These are phyloP conservation scores for Radiomyces spectabilis DNA, from an alignment of 192 early-diverging fungal genomes.

Conservation along the genomic window DNA sequence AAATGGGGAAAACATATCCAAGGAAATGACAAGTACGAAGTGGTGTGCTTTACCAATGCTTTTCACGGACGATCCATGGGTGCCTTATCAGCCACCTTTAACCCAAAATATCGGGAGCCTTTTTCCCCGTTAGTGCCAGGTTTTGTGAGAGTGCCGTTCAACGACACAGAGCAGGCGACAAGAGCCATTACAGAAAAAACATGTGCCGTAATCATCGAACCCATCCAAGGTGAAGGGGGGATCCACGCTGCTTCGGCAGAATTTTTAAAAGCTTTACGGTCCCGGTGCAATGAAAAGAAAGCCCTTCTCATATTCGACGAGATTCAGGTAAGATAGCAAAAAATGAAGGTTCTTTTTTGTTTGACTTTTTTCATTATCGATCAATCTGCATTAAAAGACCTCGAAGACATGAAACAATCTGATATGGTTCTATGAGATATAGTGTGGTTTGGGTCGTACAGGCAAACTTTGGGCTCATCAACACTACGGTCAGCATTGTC, in stretches of 20 bases:
- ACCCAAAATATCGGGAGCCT: constrained; percentile 86
- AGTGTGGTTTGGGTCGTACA: constrained; percentile 84
- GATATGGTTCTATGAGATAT: too few relatives aligned
- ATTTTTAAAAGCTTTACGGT: constrained; percentile 71
- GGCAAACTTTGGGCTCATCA: constrained; percentile 84
- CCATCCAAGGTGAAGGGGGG: constrained; percentile 94
- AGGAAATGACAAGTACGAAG: constrained; percentile 47
- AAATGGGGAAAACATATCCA: constrained; percentile 68
- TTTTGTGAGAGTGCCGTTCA: constrained; percentile 61
- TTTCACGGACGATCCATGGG: constrained; percentile 96
- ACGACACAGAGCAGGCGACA: constrained; percentile 55
- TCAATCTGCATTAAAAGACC: too few relatives aligned
- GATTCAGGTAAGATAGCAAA: constrained; percentile 54
- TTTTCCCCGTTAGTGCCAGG: constrained; percentile 85
- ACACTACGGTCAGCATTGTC: constrained; percentile 48
- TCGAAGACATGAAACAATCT: too few relatives aligned
- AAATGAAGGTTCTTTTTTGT: background rate
- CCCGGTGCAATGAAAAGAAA: constrained; percentile 72
- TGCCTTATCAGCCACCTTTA: constrained; percentile 83
- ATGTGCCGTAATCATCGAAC: constrained; percentile 90
- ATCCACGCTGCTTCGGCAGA: constrained; percentile 60
- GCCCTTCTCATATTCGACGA: constrained; percentile 88
- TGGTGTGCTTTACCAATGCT: constrained; percentile 78
- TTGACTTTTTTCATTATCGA: background rate
- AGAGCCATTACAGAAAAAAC: constrained; percentile 64